These are phyloP conservation scores for Theileria sp. DNA, from an alignment of 169 alveolate species.

Conservation along the genomic window DNA sequence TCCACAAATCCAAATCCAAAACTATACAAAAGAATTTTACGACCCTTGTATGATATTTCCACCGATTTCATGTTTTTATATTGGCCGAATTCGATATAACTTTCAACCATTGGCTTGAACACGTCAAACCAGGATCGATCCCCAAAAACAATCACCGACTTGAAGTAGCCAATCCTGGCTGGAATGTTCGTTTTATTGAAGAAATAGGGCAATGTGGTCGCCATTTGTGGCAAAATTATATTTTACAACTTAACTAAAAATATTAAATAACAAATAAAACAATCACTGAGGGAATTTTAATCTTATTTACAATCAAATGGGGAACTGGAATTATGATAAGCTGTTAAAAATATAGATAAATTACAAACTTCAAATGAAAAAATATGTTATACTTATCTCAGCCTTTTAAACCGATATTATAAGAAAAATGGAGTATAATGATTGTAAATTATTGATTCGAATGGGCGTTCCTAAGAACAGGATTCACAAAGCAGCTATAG, in stretches of 20 bases:
- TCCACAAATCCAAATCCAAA: constrained; percentile 40
- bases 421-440: constrained; percentile 17
- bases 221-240: neutral
- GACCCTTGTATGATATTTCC: constrained; percentile 30
- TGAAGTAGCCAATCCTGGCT: constrained; percentile 30
- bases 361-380: too few relatives aligned
- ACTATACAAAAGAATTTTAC: constrained; percentile 25
- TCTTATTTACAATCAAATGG: neutral
- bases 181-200: neutral
- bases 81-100: constrained; percentile 36
- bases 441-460: constrained; percentile 27
- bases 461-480: constrained; percentile 48
- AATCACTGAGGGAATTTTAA: neutral
- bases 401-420: too few relatives aligned
- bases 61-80: constrained; percentile 43
- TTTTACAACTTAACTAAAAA: neutral
- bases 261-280: too few relatives aligned
- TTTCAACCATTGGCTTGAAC: neutral
- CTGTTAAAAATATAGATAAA: neutral
- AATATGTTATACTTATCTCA: neutral
- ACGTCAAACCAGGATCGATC: constrained; percentile 34
- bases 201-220: neutral
- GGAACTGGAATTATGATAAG: neutral
- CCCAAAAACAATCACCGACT: constrained; percentile 44
- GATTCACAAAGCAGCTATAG: constrained; percentile 36